Percentiles rank a stretch among this genome's conserved stretches.
These are phyloP conservation scores for Suillus weaverae DNA, from an alignment of 768 basidiomycete species.

Conservation along the genomic window DNA sequence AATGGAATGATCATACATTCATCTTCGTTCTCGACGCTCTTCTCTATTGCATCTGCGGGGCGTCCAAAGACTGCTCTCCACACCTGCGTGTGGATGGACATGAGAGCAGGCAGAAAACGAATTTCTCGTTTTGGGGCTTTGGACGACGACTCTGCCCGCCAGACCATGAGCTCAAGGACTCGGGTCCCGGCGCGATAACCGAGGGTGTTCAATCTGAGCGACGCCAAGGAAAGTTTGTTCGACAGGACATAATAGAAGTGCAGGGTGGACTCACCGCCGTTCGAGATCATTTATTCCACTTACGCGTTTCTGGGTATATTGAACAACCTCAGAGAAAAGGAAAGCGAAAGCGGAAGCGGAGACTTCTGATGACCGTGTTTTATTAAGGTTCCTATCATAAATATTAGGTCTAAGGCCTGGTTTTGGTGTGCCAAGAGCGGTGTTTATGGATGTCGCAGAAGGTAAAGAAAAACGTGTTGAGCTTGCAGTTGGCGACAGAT, in stretches of 20 bases:
- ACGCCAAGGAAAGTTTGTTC: background rate
- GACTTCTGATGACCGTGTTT: slow-evolving; percentile 82
- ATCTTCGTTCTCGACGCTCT: slow-evolving; percentile 94
- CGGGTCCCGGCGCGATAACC: slow-evolving; percentile 91
- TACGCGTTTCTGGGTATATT: slow-evolving; percentile 95
- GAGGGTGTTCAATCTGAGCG: slow-evolving; percentile 79
- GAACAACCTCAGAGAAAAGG: slow-evolving; percentile 89
- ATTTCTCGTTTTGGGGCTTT: slow-evolving; percentile 94
- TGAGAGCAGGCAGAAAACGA: slow-evolving; percentile 85
- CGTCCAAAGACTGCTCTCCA: slow-evolving; percentile 95
- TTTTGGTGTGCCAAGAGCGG: slow-evolving; percentile 39
- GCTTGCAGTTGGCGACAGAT: slow-evolving; percentile 54
- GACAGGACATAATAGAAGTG: background rate
- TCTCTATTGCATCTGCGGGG: slow-evolving; percentile 92
- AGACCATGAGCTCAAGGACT: slow-evolving; percentile 82
- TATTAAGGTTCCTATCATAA: slow-evolving; percentile 88
- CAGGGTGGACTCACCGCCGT: slow-evolving; percentile 58
- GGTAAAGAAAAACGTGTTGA: slow-evolving; percentile 73
- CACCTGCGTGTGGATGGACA: slow-evolving; percentile 93
- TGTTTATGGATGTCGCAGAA: slow-evolving; percentile 47
- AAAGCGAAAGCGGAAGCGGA: slow-evolving; percentile 84
- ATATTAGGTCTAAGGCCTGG: slow-evolving; percentile 63
- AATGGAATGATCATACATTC: slow-evolving; percentile 62
- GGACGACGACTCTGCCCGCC: slow-evolving; percentile 73
- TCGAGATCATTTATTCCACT: slow-evolving; percentile 95